These are phyloP conservation scores for Pyrenophora graminea DNA, from an alignment of 2,329 filamentous ascomycete genomes.

Conservation along the genomic window DNA sequence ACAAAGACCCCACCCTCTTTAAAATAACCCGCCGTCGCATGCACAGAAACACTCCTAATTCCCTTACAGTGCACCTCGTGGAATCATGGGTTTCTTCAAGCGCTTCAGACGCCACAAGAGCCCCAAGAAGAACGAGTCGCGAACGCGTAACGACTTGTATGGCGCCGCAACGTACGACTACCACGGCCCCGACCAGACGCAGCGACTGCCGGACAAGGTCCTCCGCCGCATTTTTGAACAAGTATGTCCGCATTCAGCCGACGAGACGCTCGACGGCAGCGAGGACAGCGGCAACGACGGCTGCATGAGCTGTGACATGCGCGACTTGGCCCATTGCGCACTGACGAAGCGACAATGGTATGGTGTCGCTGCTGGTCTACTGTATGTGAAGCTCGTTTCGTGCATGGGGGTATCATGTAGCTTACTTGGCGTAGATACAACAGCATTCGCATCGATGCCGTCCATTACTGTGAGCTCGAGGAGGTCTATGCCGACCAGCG, in stretches of 20 bases:
- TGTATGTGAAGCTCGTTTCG: conserved; percentile 59
- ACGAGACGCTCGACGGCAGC: conserved; percentile 73
- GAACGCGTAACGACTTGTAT: conserved; percentile 37
- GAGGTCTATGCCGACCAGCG: conserved; percentile 78
- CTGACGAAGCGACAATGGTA: conserved; percentile 76
- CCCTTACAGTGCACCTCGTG: conserved; percentile 29
- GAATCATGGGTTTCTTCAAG: conserved; percentile 57
- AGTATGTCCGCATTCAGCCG: conserved; percentile 80
- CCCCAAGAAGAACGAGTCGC: conserved; percentile 45
- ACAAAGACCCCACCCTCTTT: conserved; percentile 16
- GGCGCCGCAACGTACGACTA: conserved; percentile 33
- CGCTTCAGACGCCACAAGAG: conserved; percentile 52
- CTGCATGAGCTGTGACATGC: conserved; percentile 92
- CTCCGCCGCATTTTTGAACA: conserved; percentile 77
- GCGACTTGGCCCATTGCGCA: conserved; percentile 81
- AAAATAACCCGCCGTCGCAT: conserved; percentile 23
- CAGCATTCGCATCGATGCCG: conserved; percentile 88
- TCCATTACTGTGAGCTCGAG: conserved; percentile 92
- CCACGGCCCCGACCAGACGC: conserved; percentile 50
- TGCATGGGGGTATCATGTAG: background rate
- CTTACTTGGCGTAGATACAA: conserved; percentile 65
- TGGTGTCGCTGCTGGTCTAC: conserved; percentile 57
- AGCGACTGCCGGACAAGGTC: conserved; percentile 66
- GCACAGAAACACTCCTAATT: conserved; percentile 21
- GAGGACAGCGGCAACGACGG: conserved; percentile 78